Evolutionary conservation across 371 early-diverging fungal genomes (phyloP).

Genomic region (Basidiobolus heterosporus): DNA sequence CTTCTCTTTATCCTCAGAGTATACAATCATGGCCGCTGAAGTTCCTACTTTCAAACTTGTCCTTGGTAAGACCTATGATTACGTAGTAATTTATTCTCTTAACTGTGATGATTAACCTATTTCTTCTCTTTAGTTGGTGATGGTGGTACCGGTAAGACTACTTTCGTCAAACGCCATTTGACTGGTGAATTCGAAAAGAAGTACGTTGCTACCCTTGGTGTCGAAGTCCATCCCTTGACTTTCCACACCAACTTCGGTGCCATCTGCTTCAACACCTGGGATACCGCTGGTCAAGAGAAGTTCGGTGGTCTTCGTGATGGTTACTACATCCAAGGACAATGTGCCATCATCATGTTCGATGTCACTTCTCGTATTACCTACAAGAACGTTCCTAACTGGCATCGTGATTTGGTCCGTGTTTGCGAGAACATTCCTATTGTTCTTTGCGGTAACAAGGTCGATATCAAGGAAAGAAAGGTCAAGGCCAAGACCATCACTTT

Average conservation of each 20-base stretch:
- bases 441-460: slow-evolving; percentile 99
- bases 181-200: slow-evolving; percentile 99
- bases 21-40: slow-evolving; percentile 2
- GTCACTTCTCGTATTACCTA: slow-evolving; percentile 99
- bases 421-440: slow-evolving; percentile 99
- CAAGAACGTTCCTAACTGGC: slow-evolving; percentile 99
- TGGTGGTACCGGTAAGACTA: slow-evolving; percentile 99
- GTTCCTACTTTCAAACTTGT: slow-evolving; percentile 72
- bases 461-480: slow-evolving; percentile 98
- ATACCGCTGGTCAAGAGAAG: slow-evolving; percentile 99
- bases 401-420: slow-evolving; percentile 95
- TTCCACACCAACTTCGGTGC: slow-evolving; percentile 96
- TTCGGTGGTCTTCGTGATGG: slow-evolving; percentile 99
- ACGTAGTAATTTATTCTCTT: slow-evolving; percentile 3
- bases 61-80: slow-evolving; percentile 27
- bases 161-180: slow-evolving; percentile 98
- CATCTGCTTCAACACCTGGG: slow-evolving; percentile 97
- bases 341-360: slow-evolving; percentile 99
- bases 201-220: slow-evolving; percentile 99
- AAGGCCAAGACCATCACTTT: slow-evolving; percentile 99
- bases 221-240: slow-evolving; percentile 92
- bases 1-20: no score
- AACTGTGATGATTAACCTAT: slow-evolving; percentile 1
- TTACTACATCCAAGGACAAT: slow-evolving; percentile 99
- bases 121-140: slow-evolving; percentile 91